These are phyloP conservation scores for Apiospora hydei DNA, from an alignment of 2,329 filamentous ascomycete genomes.

Conservation along the genomic window DNA sequence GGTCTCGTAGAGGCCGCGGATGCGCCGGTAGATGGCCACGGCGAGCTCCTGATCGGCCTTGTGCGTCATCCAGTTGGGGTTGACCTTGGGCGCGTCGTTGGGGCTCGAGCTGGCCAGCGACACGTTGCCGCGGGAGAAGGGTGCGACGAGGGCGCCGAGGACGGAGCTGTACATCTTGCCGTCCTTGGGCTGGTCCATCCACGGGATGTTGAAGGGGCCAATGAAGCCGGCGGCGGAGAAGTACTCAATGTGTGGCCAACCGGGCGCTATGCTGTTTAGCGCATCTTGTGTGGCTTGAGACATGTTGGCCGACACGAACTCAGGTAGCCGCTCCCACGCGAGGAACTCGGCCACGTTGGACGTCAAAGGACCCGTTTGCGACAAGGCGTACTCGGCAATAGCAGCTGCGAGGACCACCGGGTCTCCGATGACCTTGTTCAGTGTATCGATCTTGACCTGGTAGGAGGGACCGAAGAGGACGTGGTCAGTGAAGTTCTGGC, in stretches of 20 bases:
- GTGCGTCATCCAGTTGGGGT: slow-evolving; percentile 52
- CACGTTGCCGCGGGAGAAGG: slow-evolving; percentile 52
- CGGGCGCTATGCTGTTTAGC: slow-evolving; percentile 39
- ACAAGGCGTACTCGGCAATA: slow-evolving; percentile 35
- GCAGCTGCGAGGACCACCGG: slow-evolving; percentile 34
- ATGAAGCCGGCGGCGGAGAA: slow-evolving; percentile 36
- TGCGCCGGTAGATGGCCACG: slow-evolving; percentile 49
- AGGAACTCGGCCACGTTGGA: slow-evolving; percentile 37
- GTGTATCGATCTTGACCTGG: slow-evolving; percentile 40
- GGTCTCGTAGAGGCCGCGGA: slow-evolving; percentile 45
- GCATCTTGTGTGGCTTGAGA: slow-evolving; percentile 30
- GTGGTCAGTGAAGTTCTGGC: slow-evolving; percentile 67
- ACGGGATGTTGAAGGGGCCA: slow-evolving; percentile 27
- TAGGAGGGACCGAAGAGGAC: slow-evolving; percentile 43
- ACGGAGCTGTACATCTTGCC: slow-evolving; percentile 45
- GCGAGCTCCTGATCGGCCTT: slow-evolving; percentile 51
- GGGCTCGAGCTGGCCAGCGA: slow-evolving; percentile 46
- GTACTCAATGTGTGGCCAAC: slow-evolving; percentile 48
- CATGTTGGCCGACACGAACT: slow-evolving; percentile 32
- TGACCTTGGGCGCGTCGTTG: slow-evolving; percentile 48
- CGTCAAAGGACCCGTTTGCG: slow-evolving; percentile 38
- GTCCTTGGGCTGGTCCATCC: slow-evolving; percentile 36
- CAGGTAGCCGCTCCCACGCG: slow-evolving; percentile 44
- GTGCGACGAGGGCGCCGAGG: slow-evolving; percentile 45
- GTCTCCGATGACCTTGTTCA: slow-evolving; percentile 40